phyloP scores from a whole-genome alignment of 208 protist genomes.

The Crithidia acanthocephali region DNA sequence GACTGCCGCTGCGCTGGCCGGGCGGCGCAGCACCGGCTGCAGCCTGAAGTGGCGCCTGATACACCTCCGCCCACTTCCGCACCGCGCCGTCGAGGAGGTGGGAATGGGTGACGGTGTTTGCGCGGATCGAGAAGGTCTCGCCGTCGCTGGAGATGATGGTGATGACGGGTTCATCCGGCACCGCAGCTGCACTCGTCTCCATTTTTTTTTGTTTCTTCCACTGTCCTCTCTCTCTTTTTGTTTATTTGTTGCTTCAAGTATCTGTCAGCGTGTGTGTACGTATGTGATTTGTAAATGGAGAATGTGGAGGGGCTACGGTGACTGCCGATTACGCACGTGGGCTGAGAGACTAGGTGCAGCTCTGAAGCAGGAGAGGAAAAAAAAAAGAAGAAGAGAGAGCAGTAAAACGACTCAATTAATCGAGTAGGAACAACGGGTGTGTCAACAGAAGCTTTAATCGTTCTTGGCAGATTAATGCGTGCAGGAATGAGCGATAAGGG shows the following conservation, averaged over 20 bases:
- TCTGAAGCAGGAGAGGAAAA: too few species aligned
- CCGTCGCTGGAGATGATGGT: conserved; percentile 72
- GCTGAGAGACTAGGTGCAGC: too few species aligned
- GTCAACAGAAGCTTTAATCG: too few species aligned
- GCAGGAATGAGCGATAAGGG: too few species aligned
- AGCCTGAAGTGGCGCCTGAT: conserved; percentile 15
- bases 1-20: conserved; percentile 3
- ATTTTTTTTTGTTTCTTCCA: conserved; percentile 15
- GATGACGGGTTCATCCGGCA: conserved; percentile 35
- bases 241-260: not conserved
- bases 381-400: too few species aligned
- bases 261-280: not conserved
- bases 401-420: too few species aligned
- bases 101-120: conserved; percentile 50
- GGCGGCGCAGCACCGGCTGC: not conserved
- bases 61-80: conserved; percentile 49
- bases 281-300: too few species aligned
- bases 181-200: not conserved
- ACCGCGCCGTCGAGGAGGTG: conserved; percentile 51
- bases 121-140: conserved; percentile 45
- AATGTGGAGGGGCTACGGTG: too few species aligned
- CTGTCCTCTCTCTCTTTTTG: not conserved
- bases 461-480: too few species aligned
- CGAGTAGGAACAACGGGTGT: too few species aligned
- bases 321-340: too few species aligned